Evolutionary conservation across 2,329 filamentous ascomycete species (phyloP).

Genomic region (Penicillium sp.): DNA sequence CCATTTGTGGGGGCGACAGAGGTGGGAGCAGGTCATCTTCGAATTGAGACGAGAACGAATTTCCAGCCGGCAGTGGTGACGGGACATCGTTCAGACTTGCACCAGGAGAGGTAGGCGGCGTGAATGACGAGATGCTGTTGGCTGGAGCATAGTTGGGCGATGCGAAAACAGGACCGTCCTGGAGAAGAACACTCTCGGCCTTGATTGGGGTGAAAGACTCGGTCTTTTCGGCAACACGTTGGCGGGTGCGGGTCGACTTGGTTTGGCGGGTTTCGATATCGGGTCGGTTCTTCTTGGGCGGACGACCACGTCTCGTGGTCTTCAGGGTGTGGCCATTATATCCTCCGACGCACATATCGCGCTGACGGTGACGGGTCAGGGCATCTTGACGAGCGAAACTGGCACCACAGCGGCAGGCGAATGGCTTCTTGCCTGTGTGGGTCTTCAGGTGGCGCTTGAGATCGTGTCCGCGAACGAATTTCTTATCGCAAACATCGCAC

Average conservation of each 20-base stretch:
- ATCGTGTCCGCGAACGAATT: constrained; percentile 96
- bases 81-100: constrained; percentile 44
- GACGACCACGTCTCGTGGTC: constrained; percentile 67
- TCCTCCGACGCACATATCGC: constrained; percentile 94
- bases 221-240: constrained; percentile 42
- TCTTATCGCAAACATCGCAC: constrained; percentile 90
- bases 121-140: constrained; percentile 50
- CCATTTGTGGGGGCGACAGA: constrained; percentile 37
- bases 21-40: constrained; percentile 44
- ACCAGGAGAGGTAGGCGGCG: constrained; percentile 52
- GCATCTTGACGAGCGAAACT: constrained; percentile 95
- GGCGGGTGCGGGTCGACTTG: constrained; percentile 60
- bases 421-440: constrained; percentile 93
- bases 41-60: constrained; percentile 44
- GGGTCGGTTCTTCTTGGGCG: constrained; percentile 62
- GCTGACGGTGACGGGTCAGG: constrained; percentile 87
- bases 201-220: constrained; percentile 36
- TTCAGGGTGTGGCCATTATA: constrained; percentile 79
- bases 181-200: constrained; percentile 29
- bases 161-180: constrained; percentile 43
- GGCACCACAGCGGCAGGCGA: constrained; percentile 91
- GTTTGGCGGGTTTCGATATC: constrained; percentile 61
- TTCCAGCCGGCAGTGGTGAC: constrained; percentile 40
- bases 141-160: constrained; percentile 50
- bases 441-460: constrained; percentile 97